Base-by-base conservation (phyloP, 305 asterid species). In the Andrographis paniculata region DNA sequence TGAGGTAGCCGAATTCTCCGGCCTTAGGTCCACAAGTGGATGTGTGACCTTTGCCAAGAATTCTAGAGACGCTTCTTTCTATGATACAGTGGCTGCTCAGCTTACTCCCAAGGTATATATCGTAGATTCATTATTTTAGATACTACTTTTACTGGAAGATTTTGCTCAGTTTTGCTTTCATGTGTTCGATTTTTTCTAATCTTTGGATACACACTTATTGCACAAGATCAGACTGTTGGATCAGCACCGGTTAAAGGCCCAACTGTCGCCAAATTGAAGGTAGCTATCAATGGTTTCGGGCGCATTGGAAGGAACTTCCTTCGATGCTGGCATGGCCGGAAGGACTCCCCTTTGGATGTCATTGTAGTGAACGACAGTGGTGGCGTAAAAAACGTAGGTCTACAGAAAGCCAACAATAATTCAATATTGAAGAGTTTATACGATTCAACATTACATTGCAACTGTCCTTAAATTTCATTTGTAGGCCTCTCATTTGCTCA, bases 271-370 rank as follows among this genome's bases (percentile, higher is more conserved):
- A 81, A 81, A 47, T 46, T 82, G 70, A 86, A 85, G 79, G 96
- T 89, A 10, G 98, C 98, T 33, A 89, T 89, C 56, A 85, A 85
- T 30, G 96, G 98, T 14, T 85, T 89, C 17, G 96, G 98, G 6
- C 87, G 98, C 44, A 89, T 89, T 44, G 98, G 98, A 1, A 64
- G 98, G 69, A 89, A 89, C 93, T 89, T 89, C 72, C 96, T 89
- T 33, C 85, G 96, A 14, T 89, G 96, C 78, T 89, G 98, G 98
- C 98, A 89, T 31, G 98, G 96, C 5, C 84, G 96, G 42, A 76
- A 86, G 64, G 82, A 86, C 56, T 86, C 96, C n/a, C 98, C 96
- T 12, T 83, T 86, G 5, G 98, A 91, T 1, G 98, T 91, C 9
- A 45, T 91, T 27, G 87, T 86, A 6, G 79, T 86, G 60, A 91